Conservation (phyloP, 2,329 filamentous ascomycete species). For the Calonectria pteridis region DNA sequence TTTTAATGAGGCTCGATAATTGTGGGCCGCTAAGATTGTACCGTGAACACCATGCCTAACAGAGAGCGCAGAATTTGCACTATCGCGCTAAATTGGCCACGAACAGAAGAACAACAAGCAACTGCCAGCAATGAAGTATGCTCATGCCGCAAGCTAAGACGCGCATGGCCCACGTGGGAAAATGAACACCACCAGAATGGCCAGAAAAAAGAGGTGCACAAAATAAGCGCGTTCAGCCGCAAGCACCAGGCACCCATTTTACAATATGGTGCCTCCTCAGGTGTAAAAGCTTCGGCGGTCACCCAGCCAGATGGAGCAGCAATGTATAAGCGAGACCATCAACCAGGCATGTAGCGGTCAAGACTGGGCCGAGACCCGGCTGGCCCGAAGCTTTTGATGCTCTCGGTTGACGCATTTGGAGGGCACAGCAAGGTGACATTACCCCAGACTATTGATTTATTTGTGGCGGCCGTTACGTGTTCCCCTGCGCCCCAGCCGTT, state of each 20-base stretch:
- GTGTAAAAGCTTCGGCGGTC: not conserved
- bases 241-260: not conserved
- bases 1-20: too few species aligned
- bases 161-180: too few species aligned
- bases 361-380: not conserved
- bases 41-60: too few species aligned
- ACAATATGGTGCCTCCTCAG: not conserved
- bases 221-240: not conserved
- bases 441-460: constrained; percentile 3
- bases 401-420: too few species aligned
- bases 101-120: too few species aligned
- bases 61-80: too few species aligned
- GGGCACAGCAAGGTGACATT: not conserved
- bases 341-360: not conserved
- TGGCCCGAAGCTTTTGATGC: not conserved
- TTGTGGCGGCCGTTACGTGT: not conserved
- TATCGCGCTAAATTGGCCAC: too few species aligned
- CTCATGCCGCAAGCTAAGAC: too few species aligned
- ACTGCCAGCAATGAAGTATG: too few species aligned
- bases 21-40: too few species aligned
- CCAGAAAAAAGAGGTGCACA: not conserved
- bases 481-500: not conserved
- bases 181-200: too few species aligned
- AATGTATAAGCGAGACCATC: not conserved
- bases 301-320: not conserved